Evolutionary conservation across 768 basidiomycete genomes (phyloP), one percentile per base, ranked within the genome.

Genomic region (Trametes cingulata): DNA sequence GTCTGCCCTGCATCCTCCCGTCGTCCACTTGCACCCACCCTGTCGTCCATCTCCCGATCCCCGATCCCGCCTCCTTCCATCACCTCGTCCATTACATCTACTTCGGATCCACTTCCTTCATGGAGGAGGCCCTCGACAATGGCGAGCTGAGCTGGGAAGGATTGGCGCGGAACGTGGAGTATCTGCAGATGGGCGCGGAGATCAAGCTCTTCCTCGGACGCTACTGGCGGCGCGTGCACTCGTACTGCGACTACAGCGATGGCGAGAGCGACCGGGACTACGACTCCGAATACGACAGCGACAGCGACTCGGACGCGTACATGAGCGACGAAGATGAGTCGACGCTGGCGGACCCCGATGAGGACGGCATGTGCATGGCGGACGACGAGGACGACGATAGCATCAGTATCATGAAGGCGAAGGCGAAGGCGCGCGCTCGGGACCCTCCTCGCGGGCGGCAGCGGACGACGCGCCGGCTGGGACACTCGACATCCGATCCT

Each of bases 151-250:
- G 84, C 47, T 95, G 93, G 93, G 90, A 94, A 66, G 91, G 91
- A 27, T 78, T 95, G 61, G 91, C 91, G 19, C 85, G 88, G 60
- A 96, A 95, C 71, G 92, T 89, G 69, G 93, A 95, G 70, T 95
- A 92, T 69, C 86, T 96, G 49, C 88, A 85, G 19, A 80, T 95
- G 62, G 79, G 84, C 52, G 75, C 84, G 17, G 86, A 90, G 43
- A 85, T 95, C 72, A 93, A 91, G 71, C 73, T 86, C 15, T 90
- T 90, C 68, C 77, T 94, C 48, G 85, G 87, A 0, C 79, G 77
- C 57, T 95, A 90, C 88, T 88, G 88, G 87, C 68, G 84, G 43
- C 75, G 82, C 51, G 64, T 65, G 29, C 72, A 67, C 53, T 60
- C 70, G 27, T 75, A 72, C 24, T 71, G 67, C n/a, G 76, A 75